Evolutionary conservation across 208 protist genomes (phyloP), one percentile per base, ranked within the genome.

Genomic region (Wallacemonas sp.): DNA sequence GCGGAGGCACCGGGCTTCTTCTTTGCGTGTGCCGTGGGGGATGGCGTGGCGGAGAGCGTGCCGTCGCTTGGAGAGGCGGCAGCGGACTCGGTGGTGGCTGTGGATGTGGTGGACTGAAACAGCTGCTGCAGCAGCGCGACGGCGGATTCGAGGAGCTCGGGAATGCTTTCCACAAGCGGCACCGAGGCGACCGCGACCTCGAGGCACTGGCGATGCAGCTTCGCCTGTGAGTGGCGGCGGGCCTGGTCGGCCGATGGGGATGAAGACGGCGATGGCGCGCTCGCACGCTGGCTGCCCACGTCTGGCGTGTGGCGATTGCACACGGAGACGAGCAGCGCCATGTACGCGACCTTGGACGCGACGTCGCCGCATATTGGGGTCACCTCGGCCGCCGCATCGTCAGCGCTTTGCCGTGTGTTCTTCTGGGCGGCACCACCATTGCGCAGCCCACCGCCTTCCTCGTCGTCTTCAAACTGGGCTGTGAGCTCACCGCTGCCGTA

Each of bases 141-240:
- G 0, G 83, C 78, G 1, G 83, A 65, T 17, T 66, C 52, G 34
- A 90, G 74, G 44, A 90, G 74, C 55, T 78, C 72, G 24, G 87
- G 87, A 52, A 75, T 76, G 48, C 81, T 70, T 56, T 89, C 87
- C 34, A 81, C 83, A 16, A 86, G 68, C 56, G 81, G 76, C 29
- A 76, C 75, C 1, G 77, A 76, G 14, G 73, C 57, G 19, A 93
- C 78, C 9, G 83, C 70, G 24, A 87, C 58, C 19, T 78, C 60
- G 60, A 87, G 67, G 30, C 76, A 47, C 1, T 76, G 70, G 0
- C 56, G 43, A 17, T 74, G 54, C 23, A 69, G 54, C 29, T 71
- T 64, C 27, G 60, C 55, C 39, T 44, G 33, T 1, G 30, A 24
- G 19, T 47, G 30, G 19, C 17, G 33, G 19, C 44, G 61, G 11